These are phyloP conservation scores for Chionographis japonica DNA, from an alignment of 106 monocot species.

Conservation along the genomic window DNA sequence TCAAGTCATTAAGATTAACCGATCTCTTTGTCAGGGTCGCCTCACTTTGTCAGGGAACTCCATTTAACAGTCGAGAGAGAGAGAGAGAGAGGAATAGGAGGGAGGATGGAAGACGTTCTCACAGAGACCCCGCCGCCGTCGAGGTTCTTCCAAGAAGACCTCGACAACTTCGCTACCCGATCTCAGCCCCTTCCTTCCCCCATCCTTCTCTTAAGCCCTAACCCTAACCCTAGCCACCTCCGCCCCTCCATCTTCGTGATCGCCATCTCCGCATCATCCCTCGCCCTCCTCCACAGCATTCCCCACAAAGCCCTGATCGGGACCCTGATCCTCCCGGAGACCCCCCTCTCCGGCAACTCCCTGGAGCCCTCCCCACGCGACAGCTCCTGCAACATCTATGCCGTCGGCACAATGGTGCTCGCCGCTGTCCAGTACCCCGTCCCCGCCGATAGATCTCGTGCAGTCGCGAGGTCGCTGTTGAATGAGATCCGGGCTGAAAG, in stretches of 20 bases:
- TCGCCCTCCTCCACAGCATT: conserved; percentile 25
- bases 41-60: too few relatives aligned
- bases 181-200: conserved; percentile 46
- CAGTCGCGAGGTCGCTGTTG: conserved; percentile 60
- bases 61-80: background rate
- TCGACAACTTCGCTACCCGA: conserved; percentile 52
- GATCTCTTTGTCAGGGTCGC: too few relatives aligned
- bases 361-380: conserved; percentile 15
- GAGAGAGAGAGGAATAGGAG: background rate
- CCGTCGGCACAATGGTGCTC: conserved; percentile 22
- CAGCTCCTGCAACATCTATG: conserved; percentile 49
- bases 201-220: conserved; percentile 34
- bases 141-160: conserved; percentile 54
- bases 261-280: conserved; percentile 45
- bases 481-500: conserved; percentile 25
- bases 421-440: conserved; percentile 40
- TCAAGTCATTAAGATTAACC: too few relatives aligned
- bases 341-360: conserved; percentile 21
- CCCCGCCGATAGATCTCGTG: conserved; percentile 40
- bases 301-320: conserved; percentile 42
- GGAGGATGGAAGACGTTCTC: conserved; percentile 43
- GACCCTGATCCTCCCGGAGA: conserved; percentile 59
- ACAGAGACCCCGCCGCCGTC: conserved; percentile 54
- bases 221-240: conserved; percentile 7
- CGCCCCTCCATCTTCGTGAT: conserved; percentile 25